Evolutionary conservation across 257 asterid genomes (phyloP).

Genomic region (Nemophila menziesii): DNA sequence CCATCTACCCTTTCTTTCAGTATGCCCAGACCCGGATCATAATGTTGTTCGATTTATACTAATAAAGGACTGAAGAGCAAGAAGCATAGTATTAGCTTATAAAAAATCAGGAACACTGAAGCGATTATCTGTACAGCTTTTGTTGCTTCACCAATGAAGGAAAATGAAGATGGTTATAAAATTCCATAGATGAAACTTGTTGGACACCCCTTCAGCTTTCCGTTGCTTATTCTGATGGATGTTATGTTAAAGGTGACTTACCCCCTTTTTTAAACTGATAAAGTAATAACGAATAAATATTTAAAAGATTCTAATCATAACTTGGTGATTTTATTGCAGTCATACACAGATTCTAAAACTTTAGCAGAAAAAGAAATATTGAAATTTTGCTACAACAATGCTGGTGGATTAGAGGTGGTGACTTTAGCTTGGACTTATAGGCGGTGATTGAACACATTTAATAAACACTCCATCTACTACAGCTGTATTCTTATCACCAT

Average conservation of each 20-base stretch:
- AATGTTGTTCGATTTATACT: no score
- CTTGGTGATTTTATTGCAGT: slow-evolving; percentile 14
- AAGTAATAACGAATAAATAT: no score
- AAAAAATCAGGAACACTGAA: slow-evolving; percentile 25
- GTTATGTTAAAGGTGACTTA: neutral
- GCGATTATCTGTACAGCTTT: slow-evolving; percentile 36
- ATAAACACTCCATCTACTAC: slow-evolving; percentile 17
- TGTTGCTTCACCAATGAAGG: slow-evolving; percentile 35
- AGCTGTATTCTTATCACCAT: slow-evolving; percentile 16
- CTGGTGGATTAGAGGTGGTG: slow-evolving; percentile 31
- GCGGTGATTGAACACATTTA: slow-evolving; percentile 33
- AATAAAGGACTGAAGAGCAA: no score
- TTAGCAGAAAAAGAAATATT: slow-evolving; percentile 38
- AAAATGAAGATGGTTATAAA: slow-evolving; percentile 29
- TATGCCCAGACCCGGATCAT: no score
- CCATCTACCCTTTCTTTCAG: no score
- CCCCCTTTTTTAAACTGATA: no score
- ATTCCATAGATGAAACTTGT: slow-evolving; percentile 42
- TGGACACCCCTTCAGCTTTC: slow-evolving; percentile 47
- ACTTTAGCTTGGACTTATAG: slow-evolving; percentile 50
- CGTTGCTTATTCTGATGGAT: slow-evolving; percentile 1
- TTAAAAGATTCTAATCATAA: no score
- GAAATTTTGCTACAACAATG: slow-evolving; percentile 18
- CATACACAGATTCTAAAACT: slow-evolving; percentile 38
- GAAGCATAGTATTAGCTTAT: slow-evolving; percentile 25